Conservation (phyloP, 2,329 filamentous ascomycete species). For the Sclerotinia nivalis region DNA sequence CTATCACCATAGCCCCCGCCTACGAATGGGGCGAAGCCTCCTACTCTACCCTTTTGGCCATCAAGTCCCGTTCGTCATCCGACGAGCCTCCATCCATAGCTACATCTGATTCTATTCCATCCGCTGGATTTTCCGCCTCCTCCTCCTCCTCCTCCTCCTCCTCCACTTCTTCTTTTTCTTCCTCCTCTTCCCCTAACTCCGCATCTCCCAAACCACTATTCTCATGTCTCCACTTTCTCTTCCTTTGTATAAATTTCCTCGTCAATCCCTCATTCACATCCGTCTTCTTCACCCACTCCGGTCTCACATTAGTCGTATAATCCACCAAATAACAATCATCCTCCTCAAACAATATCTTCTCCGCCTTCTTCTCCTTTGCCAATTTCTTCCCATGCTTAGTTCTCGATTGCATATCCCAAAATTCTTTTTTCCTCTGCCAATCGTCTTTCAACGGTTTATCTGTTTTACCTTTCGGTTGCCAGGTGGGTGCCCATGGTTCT, state of each 20-base stretch:
- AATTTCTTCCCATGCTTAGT: background rate
- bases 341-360: background rate
- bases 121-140: background rate
- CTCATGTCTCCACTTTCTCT: background rate
- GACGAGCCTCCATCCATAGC: background rate
- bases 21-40: background rate
- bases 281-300: background rate
- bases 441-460: background rate
- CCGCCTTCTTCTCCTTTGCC: background rate
- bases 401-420: background rate
- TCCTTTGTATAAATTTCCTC: background rate
- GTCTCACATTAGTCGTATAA: background rate
- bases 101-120: background rate
- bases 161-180: background rate
- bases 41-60: background rate
- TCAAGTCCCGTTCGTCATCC: background rate
- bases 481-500: background rate
- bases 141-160: background rate
- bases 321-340: background rate
- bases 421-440: background rate
- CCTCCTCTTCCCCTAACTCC: background rate
- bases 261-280: background rate
- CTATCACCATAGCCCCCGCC: too few relatives aligned
- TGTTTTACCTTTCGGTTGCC: background rate
- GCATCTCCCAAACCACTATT: background rate